These are phyloP conservation scores for Penicillium ucsense DNA, from an alignment of 495 filamentous ascomycete genomes.

Conservation along the genomic window DNA sequence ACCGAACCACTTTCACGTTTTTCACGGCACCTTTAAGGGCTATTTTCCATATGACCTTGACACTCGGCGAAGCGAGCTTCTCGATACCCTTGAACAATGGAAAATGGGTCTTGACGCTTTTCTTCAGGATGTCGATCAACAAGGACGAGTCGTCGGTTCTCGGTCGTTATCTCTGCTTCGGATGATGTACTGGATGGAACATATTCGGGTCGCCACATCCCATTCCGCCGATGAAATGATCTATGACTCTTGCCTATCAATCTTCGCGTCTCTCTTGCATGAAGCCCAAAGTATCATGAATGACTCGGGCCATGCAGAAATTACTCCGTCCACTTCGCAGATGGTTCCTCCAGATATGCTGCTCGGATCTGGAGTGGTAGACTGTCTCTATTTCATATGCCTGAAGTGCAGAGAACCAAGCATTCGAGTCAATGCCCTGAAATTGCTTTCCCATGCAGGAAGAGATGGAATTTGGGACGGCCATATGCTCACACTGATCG, in stretches of 20 bases:
- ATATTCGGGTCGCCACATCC: neutral
- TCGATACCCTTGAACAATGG: neutral
- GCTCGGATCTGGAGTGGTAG: neutral
- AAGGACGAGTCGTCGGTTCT: neutral
- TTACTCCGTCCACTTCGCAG: neutral
- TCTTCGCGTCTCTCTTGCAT: neutral
- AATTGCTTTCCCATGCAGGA: neutral
- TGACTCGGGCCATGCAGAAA: neutral
- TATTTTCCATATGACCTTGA: neutral
- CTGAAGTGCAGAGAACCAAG: neutral
- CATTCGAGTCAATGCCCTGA: neutral
- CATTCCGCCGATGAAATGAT: neutral
- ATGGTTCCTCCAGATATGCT: neutral
- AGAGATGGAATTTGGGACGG: neutral
- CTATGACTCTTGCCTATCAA: neutral
- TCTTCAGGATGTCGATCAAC: neutral
- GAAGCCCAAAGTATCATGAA: neutral
- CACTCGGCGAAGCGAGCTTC: neutral
- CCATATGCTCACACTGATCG: neutral
- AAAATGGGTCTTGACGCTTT: neutral
- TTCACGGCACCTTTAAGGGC: neutral
- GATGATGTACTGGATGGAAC: neutral
- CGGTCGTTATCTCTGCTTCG: neutral
- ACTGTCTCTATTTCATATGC: neutral
- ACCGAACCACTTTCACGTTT: neutral